Evolutionary conservation across 2,329 filamentous ascomycete species (phyloP), one percentile per base, ranked within the genome.

Genomic region (Colletotrichum tropicicola): DNA sequence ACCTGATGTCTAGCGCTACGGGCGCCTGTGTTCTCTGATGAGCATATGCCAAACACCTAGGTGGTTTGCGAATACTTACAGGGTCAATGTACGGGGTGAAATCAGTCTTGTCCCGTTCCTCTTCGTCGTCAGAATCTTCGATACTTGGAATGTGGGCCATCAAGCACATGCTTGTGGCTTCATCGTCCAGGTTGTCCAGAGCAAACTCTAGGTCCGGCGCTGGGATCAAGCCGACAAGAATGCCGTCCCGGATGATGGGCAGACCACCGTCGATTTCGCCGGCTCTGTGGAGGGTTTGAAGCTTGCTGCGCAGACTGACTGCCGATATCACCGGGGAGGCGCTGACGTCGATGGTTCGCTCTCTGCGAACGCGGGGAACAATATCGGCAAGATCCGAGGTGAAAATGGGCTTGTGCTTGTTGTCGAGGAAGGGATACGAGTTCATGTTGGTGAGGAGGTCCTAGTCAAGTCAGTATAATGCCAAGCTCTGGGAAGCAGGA

Each of bases 401-500:
- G 76, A 98, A 97, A 17, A 97, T 85, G 1, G 95, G 94, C 70
- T 97, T 94, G 67, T 94, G 88, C 77, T 98, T 98, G 79, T 97
- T 97, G 78, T 97, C 94, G n/a, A 99, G 86, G 80, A 97, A 98
- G 0, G 96, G 96, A 70, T 98, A 99, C 3, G 93, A 92, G 77
- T 99, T 98, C 91, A 99, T 95, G 74, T 96, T 94, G 0, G 94
- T 98, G 17, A 98, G 83, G 10, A 98, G 87, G 74, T 98, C 96
- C 88, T 92, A 4, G 7, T 13, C 28, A 12, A 2, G 15, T 70
- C 37, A 69, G 66, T 55, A 77, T 55, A 75, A 0, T 3, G 17
- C 70, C 58, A 56, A 13, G 32, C 10, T 8, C 1, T 8, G 1
- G 3, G 12, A 25, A 19, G 5, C 0, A 10, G 2, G 7, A 15